A percentile compares a stretch with the other conserved stretches of the same genome.
Evolutionary conservation across 345 rosid species (phyloP).

Genomic region (Lenwebbia sp.): DNA sequence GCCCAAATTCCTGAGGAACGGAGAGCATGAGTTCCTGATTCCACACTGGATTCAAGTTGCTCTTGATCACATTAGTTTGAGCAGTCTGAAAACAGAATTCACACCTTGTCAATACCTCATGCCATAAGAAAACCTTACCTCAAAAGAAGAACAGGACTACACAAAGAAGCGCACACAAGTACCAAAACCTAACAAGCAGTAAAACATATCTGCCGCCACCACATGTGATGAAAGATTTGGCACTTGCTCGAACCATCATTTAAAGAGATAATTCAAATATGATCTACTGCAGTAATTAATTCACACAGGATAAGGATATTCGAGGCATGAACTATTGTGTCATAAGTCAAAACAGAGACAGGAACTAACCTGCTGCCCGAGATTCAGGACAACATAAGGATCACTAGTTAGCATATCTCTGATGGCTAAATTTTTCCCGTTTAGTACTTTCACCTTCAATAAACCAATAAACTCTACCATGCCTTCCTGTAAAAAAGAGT

Average conservation of each 20-base stretch:
- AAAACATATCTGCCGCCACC: neutral
- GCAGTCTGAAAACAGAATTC: constrained; percentile 25
- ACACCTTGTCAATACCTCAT: neutral
- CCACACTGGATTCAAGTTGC: constrained; percentile 82
- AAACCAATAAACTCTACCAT: constrained; percentile 84
- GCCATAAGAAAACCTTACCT: neutral
- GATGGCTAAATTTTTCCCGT: constrained; percentile 70
- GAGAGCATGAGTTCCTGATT: constrained; percentile 76
- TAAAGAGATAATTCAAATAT: neutral
- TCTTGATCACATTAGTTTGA: constrained; percentile 37
- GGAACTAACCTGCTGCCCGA: constrained; percentile 71
- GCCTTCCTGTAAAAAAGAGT: constrained; percentile 47
- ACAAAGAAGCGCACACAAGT: neutral
- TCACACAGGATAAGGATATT: neutral
- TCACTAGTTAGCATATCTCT: constrained; percentile 97
- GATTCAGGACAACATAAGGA: constrained; percentile 73
- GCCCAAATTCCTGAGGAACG: constrained; percentile 51
- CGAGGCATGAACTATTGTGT: neutral
- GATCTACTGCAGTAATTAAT: neutral
- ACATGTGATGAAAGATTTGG: neutral
- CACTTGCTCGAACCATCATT: neutral
- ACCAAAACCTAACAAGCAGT: neutral
- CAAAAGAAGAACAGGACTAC: neutral
- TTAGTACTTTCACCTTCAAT: constrained; percentile 60
- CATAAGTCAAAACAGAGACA: neutral